These are phyloP conservation scores for Stachybotrys echinatus DNA, from an alignment of 2,329 filamentous ascomycete genomes.

Conservation along the genomic window DNA sequence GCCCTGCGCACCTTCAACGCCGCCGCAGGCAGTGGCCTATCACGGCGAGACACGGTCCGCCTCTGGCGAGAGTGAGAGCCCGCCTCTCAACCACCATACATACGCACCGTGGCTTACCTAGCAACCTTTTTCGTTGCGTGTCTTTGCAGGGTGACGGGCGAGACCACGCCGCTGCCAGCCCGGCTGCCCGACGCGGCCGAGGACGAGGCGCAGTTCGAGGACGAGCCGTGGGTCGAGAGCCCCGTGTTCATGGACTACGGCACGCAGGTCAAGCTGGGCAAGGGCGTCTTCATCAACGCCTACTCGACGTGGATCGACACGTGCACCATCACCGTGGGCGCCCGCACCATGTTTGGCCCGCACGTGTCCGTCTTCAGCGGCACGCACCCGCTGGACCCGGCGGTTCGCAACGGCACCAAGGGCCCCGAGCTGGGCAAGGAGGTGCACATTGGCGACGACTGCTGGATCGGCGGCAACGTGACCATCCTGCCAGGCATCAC, in stretches of 20 bases:
- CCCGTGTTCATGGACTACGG: conserved; percentile 75
- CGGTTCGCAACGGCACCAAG: conserved; percentile 64
- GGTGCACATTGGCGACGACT: conserved; percentile 74
- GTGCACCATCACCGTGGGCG: conserved; percentile 67
- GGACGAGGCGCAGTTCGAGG: conserved; percentile 59
- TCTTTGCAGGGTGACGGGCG: conserved; percentile 50
- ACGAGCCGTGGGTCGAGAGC: conserved; percentile 63
- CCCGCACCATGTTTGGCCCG: conserved; percentile 72
- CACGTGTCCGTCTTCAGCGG: conserved; percentile 72
- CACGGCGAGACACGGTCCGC: conserved; percentile 58
- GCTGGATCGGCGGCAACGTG: conserved; percentile 71
- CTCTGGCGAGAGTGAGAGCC: conserved; percentile 62
- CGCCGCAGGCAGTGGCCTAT: conserved; percentile 57
- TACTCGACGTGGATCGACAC: conserved; percentile 75
- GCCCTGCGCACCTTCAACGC: conserved; percentile 49
- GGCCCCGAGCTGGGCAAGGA: conserved; percentile 72
- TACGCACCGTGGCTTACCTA: not conserved
- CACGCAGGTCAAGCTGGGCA: conserved; percentile 60
- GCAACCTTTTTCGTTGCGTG: not conserved
- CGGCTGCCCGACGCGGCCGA: conserved; percentile 49
- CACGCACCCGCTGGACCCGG: conserved; percentile 72
- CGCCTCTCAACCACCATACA: conserved; percentile 17
- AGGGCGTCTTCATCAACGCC: conserved; percentile 69
- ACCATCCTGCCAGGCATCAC: conserved; percentile 71
- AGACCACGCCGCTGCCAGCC: conserved; percentile 59